These are phyloP conservation scores for Talaromyces borbonicus DNA, from an alignment of 495 filamentous ascomycete species.

Conservation along the genomic window DNA sequence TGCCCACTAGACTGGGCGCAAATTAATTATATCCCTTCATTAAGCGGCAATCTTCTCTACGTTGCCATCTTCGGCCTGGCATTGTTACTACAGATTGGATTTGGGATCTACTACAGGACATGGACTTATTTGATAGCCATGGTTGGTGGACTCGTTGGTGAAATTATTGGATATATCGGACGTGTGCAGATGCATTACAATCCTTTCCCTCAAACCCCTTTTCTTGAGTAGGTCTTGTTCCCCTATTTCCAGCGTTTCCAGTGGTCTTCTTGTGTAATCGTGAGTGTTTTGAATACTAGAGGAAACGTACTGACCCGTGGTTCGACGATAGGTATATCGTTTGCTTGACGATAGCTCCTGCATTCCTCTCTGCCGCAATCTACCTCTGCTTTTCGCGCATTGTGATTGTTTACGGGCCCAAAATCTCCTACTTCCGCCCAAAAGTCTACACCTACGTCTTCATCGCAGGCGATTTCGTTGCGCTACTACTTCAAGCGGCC, in stretches of 20 bases:
- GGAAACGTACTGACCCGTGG: constrained; percentile 5
- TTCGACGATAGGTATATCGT: constrained; percentile 32
- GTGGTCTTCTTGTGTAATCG: too few species aligned
- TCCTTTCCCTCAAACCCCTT: constrained; percentile 26
- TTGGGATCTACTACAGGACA: constrained; percentile 19
- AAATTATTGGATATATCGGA: constrained; percentile 31
- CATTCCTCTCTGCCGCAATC: constrained; percentile 45
- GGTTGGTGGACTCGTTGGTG: constrained; percentile 21
- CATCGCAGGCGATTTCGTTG: constrained; percentile 41
- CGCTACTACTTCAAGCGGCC: constrained; percentile 43
- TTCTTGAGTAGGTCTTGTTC: constrained; percentile 25
- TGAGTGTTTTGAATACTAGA: too few species aligned
- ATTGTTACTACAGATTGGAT: constrained; percentile 19
- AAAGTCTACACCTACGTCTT: constrained; percentile 43
- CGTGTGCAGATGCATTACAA: constrained; percentile 28
- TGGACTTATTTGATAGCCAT: constrained; percentile 21
- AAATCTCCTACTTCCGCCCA: constrained; percentile 38
- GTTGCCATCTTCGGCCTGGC: constrained; percentile 23
- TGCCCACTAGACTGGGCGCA: constrained; percentile 23
- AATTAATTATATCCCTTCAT: constrained; percentile 25
- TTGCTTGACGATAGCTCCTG: constrained; percentile 43
- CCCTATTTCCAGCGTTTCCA: neutral
- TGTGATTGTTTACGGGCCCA: constrained; percentile 36
- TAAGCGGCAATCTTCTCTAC: constrained; percentile 26
- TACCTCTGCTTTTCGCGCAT: constrained; percentile 48